Conservation (phyloP, 805 yeast genomes). For the Saccharomycopsis olivae region DNA sequence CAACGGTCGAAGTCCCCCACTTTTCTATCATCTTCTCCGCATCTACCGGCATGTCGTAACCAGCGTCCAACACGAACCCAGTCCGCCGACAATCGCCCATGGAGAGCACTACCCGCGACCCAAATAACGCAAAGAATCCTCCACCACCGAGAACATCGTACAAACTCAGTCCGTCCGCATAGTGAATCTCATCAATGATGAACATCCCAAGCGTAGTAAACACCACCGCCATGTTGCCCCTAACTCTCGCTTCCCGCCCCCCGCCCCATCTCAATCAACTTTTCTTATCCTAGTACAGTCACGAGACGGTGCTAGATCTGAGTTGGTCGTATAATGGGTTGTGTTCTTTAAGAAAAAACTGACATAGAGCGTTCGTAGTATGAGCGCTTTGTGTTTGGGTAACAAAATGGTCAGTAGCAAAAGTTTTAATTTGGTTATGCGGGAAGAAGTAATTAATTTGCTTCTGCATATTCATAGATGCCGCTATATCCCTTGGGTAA, state of each 20-base stretch:
- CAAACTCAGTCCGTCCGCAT: slow-evolving; percentile 30
- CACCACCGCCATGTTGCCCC: slow-evolving; percentile 19
- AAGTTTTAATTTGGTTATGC: slow-evolving; percentile 20
- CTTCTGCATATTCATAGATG: background rate
- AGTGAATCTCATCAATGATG: slow-evolving; percentile 77
- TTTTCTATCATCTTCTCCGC: slow-evolving; percentile 34
- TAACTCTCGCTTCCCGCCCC: too few species aligned
- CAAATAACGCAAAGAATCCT: slow-evolving; percentile 71
- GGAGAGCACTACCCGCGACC: slow-evolving; percentile 51
- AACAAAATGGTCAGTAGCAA: slow-evolving; percentile 23
- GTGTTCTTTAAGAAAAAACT: slow-evolving; percentile 12
- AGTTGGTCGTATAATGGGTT: slow-evolving; percentile 12
- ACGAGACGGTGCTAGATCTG: too few species aligned
- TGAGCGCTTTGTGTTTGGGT: slow-evolving; percentile 8
- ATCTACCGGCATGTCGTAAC: slow-evolving; percentile 58
- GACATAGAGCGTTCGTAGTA: slow-evolving; percentile 15
- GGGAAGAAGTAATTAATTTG: slow-evolving; percentile 21
- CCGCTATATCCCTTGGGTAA: background rate
- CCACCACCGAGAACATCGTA: slow-evolving; percentile 77
- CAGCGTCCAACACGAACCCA: slow-evolving; percentile 72
- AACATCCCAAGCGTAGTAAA: slow-evolving; percentile 79
- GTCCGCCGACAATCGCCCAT: slow-evolving; percentile 26
- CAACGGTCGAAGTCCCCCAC: slow-evolving; percentile 56
- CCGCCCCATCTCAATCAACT: too few species aligned
- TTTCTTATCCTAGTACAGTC: too few species aligned